Conservation (phyloP, 2,329 filamentous ascomycete genomes). For the Falciphora oryzae region DNA sequence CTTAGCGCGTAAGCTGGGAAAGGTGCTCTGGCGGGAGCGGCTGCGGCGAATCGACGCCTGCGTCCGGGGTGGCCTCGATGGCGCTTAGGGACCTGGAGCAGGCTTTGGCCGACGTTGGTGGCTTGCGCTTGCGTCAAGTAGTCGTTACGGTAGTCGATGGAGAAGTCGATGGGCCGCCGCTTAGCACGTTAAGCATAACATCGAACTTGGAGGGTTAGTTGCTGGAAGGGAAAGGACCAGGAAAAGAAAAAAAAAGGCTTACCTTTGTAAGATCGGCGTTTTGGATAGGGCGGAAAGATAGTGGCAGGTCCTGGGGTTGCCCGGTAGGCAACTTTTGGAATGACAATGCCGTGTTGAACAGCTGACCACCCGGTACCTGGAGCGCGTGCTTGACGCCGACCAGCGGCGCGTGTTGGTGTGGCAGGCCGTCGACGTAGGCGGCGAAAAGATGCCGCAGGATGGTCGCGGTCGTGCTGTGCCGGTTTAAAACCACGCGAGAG, state of each 20-base stretch:
- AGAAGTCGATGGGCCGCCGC: neutral
- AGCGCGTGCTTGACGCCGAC: constrained; percentile 1
- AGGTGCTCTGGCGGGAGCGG: neutral
- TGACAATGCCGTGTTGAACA: constrained; percentile 11
- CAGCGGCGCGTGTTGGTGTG: neutral
- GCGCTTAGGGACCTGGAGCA: neutral
- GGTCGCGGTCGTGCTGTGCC: constrained; percentile 6
- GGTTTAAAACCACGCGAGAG: constrained; percentile 19
- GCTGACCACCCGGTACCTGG: constrained; percentile 6
- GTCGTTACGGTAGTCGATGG: neutral
- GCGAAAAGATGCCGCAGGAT: constrained; percentile 6
- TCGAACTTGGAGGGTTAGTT: neutral
- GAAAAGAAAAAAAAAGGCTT: neutral
- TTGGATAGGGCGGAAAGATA: neutral
- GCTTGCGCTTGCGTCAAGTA: neutral
- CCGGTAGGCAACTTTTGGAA: neutral
- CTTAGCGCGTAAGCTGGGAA: neutral
- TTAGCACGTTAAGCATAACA: neutral
- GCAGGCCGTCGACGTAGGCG: neutral
- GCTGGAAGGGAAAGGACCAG: too few species aligned
- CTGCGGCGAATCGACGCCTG: neutral
- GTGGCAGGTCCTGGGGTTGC: too few species aligned
- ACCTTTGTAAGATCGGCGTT: neutral
- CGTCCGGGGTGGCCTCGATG: neutral
- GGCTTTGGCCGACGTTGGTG: neutral